phyloP scores from a whole-genome alignment of 2,329 filamentous ascomycete genomes.

The Dactylellina drechsleri region DNA sequence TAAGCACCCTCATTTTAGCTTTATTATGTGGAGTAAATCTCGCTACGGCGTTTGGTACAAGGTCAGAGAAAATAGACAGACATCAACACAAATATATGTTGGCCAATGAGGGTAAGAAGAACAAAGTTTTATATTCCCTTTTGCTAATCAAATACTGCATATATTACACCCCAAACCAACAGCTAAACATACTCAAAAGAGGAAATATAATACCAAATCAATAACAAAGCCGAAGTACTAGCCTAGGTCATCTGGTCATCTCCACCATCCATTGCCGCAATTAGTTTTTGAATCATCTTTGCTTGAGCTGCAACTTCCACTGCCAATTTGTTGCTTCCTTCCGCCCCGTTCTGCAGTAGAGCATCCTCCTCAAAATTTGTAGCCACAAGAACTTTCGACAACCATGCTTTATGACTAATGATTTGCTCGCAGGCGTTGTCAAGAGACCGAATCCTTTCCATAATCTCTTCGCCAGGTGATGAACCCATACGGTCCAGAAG shows the following conservation, averaged over 20 bases:
- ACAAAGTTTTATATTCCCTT: no score
- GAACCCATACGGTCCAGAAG: conserved; percentile 59
- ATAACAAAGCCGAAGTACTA: background rate
- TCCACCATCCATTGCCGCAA: conserved; percentile 63
- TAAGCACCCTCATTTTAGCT: no score
- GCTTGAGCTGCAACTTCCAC: conserved; percentile 78
- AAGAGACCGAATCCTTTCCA: conserved; percentile 70
- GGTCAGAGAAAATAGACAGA: no score
- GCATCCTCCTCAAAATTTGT: conserved; percentile 57
- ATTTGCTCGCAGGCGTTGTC: conserved; percentile 77
- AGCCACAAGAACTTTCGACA: conserved; percentile 57
- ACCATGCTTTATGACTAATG: conserved; percentile 65
- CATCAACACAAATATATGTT: no score
- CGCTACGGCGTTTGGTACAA: no score
- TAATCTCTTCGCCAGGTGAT: conserved; percentile 65
- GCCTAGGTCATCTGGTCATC: conserved; percentile 47
- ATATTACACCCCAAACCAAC: background rate
- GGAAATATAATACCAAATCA: background rate
- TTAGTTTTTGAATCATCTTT: conserved; percentile 69
- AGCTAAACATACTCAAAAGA: background rate
- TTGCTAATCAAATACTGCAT: background rate
- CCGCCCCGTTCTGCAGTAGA: conserved; percentile 69
- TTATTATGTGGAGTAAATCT: no score
- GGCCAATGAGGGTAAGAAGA: no score
- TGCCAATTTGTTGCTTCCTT: conserved; percentile 74